Conservation (phyloP, 768 basidiomycete genomes). For the Guyanaporus albipodus region DNA sequence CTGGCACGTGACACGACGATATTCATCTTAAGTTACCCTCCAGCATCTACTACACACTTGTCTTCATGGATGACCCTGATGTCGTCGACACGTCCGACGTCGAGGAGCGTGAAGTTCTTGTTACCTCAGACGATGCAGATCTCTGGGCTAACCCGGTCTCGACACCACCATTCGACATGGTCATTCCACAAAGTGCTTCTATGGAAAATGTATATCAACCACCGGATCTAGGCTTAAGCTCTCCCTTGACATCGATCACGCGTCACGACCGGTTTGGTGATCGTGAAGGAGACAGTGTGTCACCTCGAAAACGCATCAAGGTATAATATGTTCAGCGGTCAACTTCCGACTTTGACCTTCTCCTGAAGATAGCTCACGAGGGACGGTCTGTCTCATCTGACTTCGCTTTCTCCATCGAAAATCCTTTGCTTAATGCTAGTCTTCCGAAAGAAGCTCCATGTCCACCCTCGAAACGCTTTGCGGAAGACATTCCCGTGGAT, state of each 20-base stretch:
- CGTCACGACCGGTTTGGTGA: constrained; percentile 4
- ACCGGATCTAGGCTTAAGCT: neutral
- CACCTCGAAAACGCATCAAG: constrained; percentile 39
- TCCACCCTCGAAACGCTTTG: neutral
- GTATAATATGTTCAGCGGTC: constrained; percentile 12
- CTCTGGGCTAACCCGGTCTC: neutral
- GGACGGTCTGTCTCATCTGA: neutral
- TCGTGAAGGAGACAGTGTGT: constrained; percentile 10
- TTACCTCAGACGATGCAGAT: constrained; percentile 12
- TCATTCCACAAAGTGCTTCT: neutral
- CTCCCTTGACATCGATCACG: neutral
- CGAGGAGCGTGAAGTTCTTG: constrained; percentile 52
- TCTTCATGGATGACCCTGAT: constrained; percentile 31
- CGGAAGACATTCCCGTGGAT: neutral
- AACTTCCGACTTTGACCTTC: constrained; percentile 8
- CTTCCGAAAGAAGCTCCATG: neutral
- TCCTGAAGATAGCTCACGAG: constrained; percentile 19
- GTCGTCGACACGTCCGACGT: constrained; percentile 61
- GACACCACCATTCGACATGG: neutral
- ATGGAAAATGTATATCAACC: neutral
- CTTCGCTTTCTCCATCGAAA: neutral
- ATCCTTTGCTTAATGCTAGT: neutral
- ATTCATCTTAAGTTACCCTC: too few relatives aligned
- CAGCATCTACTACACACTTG: neutral
- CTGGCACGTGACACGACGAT: constrained; percentile 23